Base-by-base conservation (phyloP, 306 rosid species). In the Pachyrhizus erosus region DNA sequence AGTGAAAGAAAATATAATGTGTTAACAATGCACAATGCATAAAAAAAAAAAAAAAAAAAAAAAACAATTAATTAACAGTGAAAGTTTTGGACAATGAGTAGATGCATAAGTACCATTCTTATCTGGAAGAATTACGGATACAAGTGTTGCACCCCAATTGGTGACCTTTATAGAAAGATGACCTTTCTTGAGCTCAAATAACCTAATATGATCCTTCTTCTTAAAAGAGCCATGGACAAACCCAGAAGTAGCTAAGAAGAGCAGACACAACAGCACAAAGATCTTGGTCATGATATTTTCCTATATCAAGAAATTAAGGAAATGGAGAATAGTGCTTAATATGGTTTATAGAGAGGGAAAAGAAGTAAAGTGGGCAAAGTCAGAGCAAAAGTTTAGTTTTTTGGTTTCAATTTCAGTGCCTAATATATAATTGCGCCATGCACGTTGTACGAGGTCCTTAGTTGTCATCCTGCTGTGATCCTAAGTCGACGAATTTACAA, bases 151-250 rank as follows among this genome's bases (percentile, higher is more conserved):
- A 64, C 89, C 89, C 87, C 87, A 87, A 27, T 87, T 87, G 51
- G 89, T 43, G 65, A 87, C 86, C 77, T 84, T 87, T 69, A 87
- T 72, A 23, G 87, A 80, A 42, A 87, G 3, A 12, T 80, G 81
- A 39, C 86, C 87, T 72, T 87, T 84, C 26, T 76, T 87, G n/a
- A 87, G 85, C 83, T 84, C 89, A 84, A 87, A 87, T 17, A 84
- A 24, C 26, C 81, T 69, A 66, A 87, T 67, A 2, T 66, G 2
- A 17, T 84, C 75, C 49, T 66, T 57, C 42, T 72, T 57, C 40
- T 80, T 74, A 8, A 15, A 9, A 48, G 46, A 76, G 21, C 84
- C 87, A 65, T 76, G 74, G 21, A 60, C 87, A 80, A 54, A 64
- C 3, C 87, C 83, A 65, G 82, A 80, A 80, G 34, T 43, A 24